phyloP scores from a whole-genome alignment of 345 rosid genomes.

The Crucihimalaya himalaica region DNA sequence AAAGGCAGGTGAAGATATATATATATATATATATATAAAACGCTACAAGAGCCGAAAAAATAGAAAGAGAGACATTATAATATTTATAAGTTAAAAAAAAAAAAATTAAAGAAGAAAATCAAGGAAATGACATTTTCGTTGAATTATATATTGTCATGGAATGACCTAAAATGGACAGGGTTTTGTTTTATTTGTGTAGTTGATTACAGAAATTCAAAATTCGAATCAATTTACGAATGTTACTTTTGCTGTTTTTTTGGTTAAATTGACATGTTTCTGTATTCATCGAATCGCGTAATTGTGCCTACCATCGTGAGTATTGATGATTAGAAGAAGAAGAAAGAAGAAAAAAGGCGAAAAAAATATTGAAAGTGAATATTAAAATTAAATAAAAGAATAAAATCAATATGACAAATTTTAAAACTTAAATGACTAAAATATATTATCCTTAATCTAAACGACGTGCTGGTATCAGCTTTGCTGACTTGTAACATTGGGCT shows the following conservation, averaged over 20 bases:
- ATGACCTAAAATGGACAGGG: neutral
- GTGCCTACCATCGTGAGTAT: neutral
- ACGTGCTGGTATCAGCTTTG: constrained; percentile 12
- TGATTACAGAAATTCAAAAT: neutral
- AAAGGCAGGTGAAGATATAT: neutral
- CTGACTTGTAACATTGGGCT: constrained; percentile 26
- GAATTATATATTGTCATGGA: constrained; percentile 10
- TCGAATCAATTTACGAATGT: neutral
- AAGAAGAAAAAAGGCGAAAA: no score
- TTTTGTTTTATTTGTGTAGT: neutral
- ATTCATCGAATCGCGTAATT: neutral
- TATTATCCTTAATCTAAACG: constrained; percentile 26
- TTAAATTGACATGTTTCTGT: constrained; percentile 4
- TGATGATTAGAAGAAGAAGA: neutral
- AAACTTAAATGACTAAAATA: constrained; percentile 8
- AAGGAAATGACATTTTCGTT: neutral
- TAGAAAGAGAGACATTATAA: neutral
- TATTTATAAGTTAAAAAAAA: constrained; percentile 16
- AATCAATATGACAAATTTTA: neutral
- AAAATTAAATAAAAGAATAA: neutral
- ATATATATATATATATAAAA: neutral
- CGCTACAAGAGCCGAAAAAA: neutral
- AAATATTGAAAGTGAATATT: no score
- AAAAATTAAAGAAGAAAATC: neutral
- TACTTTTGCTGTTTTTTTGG: neutral